Evolutionary conservation across 2,329 filamentous ascomycete species (phyloP), one percentile per base, ranked within the genome.

Genomic region (Epichloe sp.): DNA sequence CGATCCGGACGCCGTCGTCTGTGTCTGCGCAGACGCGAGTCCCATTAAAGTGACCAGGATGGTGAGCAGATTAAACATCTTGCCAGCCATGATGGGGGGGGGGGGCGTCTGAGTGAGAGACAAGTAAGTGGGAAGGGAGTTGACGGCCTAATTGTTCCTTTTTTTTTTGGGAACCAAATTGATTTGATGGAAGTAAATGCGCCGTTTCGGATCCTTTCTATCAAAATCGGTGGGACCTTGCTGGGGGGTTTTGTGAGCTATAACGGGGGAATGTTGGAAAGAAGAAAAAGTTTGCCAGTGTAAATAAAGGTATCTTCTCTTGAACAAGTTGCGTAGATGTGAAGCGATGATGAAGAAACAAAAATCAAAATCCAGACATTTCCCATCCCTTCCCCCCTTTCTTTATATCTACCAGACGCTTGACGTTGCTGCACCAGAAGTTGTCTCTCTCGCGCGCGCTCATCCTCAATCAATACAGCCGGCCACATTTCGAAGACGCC

Each of bases 1-100:
- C 1, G 44, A 14, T 7, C 37, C 51, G 15, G 47, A 15, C 4
- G 47, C 14, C n/a, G 42, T 50, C 14, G 38, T 47, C 49, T 47
- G 47, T 14, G 23, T 42, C 44, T 53, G 51, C 4, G 44, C 51
- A 36, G 38, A n/a, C n/a, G 44, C 51, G n/a, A 47, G 38, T 31
- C 47, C 47, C 15, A 43, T 14, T 3, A 53, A 11, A 3, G 45
- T 40, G 31, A 49, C 15, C 19, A 53, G 37, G 44, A 53, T 19
- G 1, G 51, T 38, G 17, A 53, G 19, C 31, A 49, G 19, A 5
- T 44, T 47, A 34, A 47, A 17, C 37, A 50, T 44, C 19, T 38
- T 49, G 21, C 47, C 15, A 40, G 48, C 38, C 51, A 53, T 53
- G 31, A 46, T 40, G 21, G 21, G 1, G 1, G 1, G 21, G 0